Conservation (phyloP, 202 grass and related monocot genomes). For the Schoenoplectus tabernaemontani region DNA sequence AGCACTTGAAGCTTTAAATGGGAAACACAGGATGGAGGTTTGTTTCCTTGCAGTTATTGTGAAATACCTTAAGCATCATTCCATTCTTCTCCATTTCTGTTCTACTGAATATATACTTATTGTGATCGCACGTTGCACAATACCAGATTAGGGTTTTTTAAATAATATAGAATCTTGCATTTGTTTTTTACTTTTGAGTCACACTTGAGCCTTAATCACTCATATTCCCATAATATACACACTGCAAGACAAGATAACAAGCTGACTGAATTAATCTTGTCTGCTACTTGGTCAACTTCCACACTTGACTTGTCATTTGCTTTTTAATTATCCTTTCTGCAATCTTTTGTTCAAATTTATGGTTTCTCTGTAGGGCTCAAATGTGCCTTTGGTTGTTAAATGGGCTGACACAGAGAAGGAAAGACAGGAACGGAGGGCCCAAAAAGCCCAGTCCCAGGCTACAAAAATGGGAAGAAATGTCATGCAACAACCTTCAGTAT, state of each 20-base stretch:
- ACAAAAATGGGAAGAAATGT: constrained; percentile 53
- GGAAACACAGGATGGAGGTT: constrained; percentile 94
- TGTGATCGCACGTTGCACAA: background rate
- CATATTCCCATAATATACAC: background rate
- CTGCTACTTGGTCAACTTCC: background rate
- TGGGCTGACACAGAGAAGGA: constrained; percentile 99
- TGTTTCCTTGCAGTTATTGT: constrained; percentile 3
- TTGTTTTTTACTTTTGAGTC: background rate
- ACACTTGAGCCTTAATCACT: background rate
- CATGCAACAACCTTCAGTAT: constrained; percentile 77
- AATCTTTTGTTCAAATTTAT: constrained; percentile 1
- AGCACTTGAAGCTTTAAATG: constrained; percentile 85
- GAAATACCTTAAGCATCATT: background rate
- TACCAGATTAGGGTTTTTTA: background rate
- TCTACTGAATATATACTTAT: too few species aligned
- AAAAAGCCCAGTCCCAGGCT: constrained; percentile 77
- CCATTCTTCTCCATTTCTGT: background rate
- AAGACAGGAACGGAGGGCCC: constrained; percentile 88
- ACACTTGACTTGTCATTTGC: background rate
- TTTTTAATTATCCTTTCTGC: background rate
- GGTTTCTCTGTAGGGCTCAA: constrained; percentile 54
- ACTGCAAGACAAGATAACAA: background rate
- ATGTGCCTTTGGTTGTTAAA: constrained; percentile 96
- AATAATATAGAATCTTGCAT: background rate
- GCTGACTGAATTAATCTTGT: constrained; percentile 1